Base-by-base conservation (phyloP, 192 early-diverging fungal species). In the Mortierella hygrophila region DNA sequence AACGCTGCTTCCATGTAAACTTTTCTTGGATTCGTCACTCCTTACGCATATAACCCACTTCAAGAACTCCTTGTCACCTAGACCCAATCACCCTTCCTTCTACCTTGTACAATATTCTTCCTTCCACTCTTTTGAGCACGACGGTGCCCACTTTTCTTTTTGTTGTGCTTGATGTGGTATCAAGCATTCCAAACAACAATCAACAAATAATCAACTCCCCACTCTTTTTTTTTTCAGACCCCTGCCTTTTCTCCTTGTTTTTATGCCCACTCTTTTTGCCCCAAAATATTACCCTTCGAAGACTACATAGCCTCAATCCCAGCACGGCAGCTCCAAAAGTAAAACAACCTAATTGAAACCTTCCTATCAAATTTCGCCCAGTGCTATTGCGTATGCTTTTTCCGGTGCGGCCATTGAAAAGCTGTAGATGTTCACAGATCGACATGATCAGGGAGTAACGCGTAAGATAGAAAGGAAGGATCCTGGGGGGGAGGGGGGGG, bases 201-300 rank as follows among this genome's bases (percentile, higher is more conserved):
- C 41, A 16, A 41, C 42, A 29, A 26, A 13, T 20, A 44, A 63
- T n/a, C 57, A 37, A 76, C 75, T 76, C 75, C 75, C 75, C 75
- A 76, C 75, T 76, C 75, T 72, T 72, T 72, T 44, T 42, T 44
- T 26, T 72, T 72, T 23, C n/a, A 68, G 65, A 52, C 49, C 65
- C 65, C 7, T 68, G 6, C 26, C 44, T 68, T 68, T 68, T 68
- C 11, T 29, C 18, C 38, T 40, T 40, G 7, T 21, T 70, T 70
- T 70, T 65, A 65, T 65, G 60, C 13, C 60, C 57, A 44, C 38
- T 40, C 38, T 65, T 65, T 29, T 65, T 65, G 26, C 60, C 60
- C 60, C 60, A 32, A 65, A 65, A 65, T 65, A 65, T 29, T 65
- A 65, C 29, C 0, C 13, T 26, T 8, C 26, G 10, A 26, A n/a